phyloP scores from a whole-genome alignment of 495 filamentous ascomycete species.

The Lasiosphaeriaceae sp. region DNA sequence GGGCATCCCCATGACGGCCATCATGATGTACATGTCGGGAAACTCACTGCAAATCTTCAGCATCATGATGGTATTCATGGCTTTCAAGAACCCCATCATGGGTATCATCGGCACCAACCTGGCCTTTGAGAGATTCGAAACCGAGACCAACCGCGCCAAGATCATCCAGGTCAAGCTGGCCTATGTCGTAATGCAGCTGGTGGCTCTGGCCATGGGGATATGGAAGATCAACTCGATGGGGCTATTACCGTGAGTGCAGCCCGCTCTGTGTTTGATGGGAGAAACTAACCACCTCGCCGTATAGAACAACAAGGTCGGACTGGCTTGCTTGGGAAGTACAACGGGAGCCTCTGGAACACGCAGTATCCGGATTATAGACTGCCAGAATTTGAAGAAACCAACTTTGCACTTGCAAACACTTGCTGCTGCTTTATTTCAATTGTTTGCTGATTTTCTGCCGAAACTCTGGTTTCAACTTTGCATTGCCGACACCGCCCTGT shows the following conservation, averaged over 20 bases:
- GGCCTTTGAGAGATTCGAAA: constrained; percentile 85
- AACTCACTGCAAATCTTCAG: constrained; percentile 98
- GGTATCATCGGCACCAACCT: constrained; percentile 74
- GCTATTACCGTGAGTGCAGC: constrained; percentile 58
- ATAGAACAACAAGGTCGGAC: constrained; percentile 85
- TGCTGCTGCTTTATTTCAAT: neutral
- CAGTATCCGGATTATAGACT: constrained; percentile 51
- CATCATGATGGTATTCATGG: constrained; percentile 99
- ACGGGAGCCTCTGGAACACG: constrained; percentile 70
- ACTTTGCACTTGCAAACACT: neutral
- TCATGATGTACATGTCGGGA: constrained; percentile 99
- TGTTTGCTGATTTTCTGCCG: too few species aligned
- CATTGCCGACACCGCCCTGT: too few species aligned
- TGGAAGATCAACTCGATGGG: constrained; percentile 99
- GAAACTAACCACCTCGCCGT: constrained; percentile 22
- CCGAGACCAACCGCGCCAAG: constrained; percentile 66
- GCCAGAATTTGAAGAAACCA: neutral
- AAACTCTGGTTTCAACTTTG: too few species aligned
- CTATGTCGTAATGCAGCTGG: constrained; percentile 81
- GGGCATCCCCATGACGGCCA: constrained; percentile 92
- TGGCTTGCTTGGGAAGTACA: constrained; percentile 93
- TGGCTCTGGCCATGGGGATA: constrained; percentile 77
- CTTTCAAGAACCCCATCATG: constrained; percentile 93
- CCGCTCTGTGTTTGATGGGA: neutral
- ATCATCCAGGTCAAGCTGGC: constrained; percentile 77